Conservation (phyloP, 2,329 filamentous ascomycete genomes). For the Colletotrichum shisoi region DNA sequence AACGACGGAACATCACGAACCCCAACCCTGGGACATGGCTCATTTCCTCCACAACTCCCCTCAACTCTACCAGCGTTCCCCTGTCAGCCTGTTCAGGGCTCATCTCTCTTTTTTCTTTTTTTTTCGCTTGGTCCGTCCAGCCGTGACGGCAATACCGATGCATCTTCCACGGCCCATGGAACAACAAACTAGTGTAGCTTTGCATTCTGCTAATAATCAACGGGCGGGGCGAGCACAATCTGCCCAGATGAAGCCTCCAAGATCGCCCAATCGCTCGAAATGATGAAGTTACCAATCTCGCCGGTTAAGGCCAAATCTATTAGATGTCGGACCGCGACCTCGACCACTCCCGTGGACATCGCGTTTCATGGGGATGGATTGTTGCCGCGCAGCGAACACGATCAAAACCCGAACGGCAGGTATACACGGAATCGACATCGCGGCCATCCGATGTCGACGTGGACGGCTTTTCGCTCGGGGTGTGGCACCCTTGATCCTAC, state of each 20-base stretch:
- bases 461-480: neutral
- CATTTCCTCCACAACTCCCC: conserved; percentile 3
- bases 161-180: neutral
- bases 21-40: neutral
- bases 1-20: conserved; percentile 6
- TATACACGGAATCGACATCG: neutral
- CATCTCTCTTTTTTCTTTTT: neutral
- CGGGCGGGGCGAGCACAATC: conserved; percentile 1
- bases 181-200: too few species aligned
- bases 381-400: neutral
- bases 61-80: too few species aligned
- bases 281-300: neutral
- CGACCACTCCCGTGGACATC: neutral
- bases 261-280: neutral
- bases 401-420: neutral
- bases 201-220: neutral
- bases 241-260: neutral
- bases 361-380: too few species aligned
- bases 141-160: neutral
- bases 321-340: neutral
- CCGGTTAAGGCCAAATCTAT: neutral
- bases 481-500: neutral
- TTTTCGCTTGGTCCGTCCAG: neutral
- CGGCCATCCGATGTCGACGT: conserved; percentile 3
- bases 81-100: too few species aligned